Evolutionary conservation across 371 early-diverging fungal genomes (phyloP), one percentile per base, ranked within the genome.

Genomic region (Apophysomyces ossiformis): DNA sequence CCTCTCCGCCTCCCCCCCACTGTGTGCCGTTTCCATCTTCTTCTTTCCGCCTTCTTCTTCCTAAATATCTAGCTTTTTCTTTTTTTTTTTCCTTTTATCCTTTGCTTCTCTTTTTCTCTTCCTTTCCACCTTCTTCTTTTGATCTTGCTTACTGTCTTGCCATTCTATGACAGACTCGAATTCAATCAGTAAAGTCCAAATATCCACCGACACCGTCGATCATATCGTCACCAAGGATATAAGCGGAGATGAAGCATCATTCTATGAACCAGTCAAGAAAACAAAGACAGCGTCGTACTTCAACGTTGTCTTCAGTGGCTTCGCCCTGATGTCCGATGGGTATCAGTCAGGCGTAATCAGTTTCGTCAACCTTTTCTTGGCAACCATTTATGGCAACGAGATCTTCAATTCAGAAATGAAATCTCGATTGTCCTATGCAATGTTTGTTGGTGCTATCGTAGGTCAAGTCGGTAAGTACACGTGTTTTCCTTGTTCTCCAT

Each of bases 391-490:
- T 60, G 82, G 78, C 18, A 54, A 57, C 18, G 67, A 61, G 9
- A 63, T 74, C 45, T 79, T 79, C 37, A 65, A 74, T 43, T 56
- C 65, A 4, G 67, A 61, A 11, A 72, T 77, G 72, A 69, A 72
- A 9, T 77, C 83, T 4, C 69, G 83, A 6, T 44, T 82, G 7
- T 74, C 78, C 26, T 77, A 82, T 68, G 70, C 80, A 32, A 64
- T 79, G 70, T 79, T 82, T 61, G 77, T 82, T 2, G 83, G 83
- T 54, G 80, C 74, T 26, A 74, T 82, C 62, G 64, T 82, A 5
- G 83, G 83, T 60, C 83, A 82, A 71, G 36, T 82, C 26, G 77
- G 82, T 78, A 45, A 61, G 60, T 47, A n/a, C 32, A 26, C 32
- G 32, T 3, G 32, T 26, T 26, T 26, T 26, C 2, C 32, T 26